Evolutionary conservation across 352 stramenopile species (phyloP).

Genomic region (Phytophthora tubulina): DNA sequence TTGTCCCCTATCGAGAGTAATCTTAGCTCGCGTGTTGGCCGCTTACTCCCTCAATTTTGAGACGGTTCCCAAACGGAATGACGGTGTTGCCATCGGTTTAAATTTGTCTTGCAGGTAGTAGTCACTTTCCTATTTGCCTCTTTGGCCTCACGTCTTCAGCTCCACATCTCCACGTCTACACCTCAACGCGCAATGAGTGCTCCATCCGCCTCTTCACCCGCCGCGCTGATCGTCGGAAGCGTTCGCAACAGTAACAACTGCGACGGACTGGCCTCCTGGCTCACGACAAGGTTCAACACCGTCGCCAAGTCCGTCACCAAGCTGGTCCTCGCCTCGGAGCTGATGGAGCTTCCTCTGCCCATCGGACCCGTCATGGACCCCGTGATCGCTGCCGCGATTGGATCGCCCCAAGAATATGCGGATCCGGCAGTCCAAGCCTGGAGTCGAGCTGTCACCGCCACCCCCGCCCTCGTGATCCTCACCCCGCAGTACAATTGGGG

Average conservation of each 20-base stretch:
- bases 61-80: conserved; percentile 16
- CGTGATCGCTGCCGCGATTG: conserved; percentile 30
- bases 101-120: not conserved
- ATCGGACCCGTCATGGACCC: conserved; percentile 29
- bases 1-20: not conserved
- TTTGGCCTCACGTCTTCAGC: not conserved
- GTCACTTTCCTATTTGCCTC: conserved; percentile 18
- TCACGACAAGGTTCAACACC: conserved; percentile 23
- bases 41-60: conserved; percentile 3
- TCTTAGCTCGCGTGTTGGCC: not conserved
- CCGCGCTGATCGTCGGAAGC: conserved; percentile 23
- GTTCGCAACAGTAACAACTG: conserved; percentile 33
- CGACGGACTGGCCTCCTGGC: conserved; percentile 27
- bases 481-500: conserved; percentile 40
- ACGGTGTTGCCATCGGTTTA: not conserved
- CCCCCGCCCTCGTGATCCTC: conserved; percentile 31
- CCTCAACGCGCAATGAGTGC: conserved; percentile 1
- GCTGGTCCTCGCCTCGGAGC: conserved; percentile 23
- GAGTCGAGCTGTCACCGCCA: conserved; percentile 20
- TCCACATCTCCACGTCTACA: not conserved
- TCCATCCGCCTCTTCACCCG: conserved; percentile 1
- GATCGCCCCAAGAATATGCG: conserved; percentile 20
- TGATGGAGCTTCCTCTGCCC: conserved; percentile 29
- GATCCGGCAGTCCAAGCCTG: conserved; percentile 33
- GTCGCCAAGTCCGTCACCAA: conserved; percentile 15